Evolutionary conservation across 306 rosid genomes (phyloP).

Genomic region (Fagus sylvatica): DNA sequence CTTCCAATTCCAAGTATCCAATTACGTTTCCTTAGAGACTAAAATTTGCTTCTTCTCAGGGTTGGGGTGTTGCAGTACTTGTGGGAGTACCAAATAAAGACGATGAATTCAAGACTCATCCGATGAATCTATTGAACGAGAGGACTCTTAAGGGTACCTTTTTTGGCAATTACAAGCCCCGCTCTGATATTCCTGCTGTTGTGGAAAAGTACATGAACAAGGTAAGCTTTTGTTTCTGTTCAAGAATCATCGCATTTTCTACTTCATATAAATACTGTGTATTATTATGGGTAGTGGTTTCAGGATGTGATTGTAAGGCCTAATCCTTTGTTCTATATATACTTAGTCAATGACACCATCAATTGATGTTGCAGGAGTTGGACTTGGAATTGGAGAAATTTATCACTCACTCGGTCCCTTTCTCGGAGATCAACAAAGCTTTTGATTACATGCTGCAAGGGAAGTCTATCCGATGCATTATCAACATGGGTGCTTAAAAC

Average conservation of each 20-base stretch:
- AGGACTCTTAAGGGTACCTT: slow-evolving; percentile 94
- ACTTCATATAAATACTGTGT: background rate
- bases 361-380: slow-evolving; percentile 48
- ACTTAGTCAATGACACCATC: background rate
- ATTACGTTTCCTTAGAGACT: background rate
- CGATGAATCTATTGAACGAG: slow-evolving; percentile 67
- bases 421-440: slow-evolving; percentile 77
- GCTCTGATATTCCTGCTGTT: slow-evolving; percentile 72
- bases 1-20: background rate
- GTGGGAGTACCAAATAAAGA: slow-evolving; percentile 91
- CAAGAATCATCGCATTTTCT: too few species aligned
- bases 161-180: slow-evolving; percentile 90
- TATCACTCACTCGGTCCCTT: slow-evolving; percentile 66
- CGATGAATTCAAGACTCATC: slow-evolving; percentile 80
- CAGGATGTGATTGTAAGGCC: too few species aligned
- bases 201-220: slow-evolving; percentile 73
- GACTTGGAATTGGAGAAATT: slow-evolving; percentile 78
- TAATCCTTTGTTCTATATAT: too few species aligned
- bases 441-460: slow-evolving; percentile 71
- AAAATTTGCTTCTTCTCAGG: slow-evolving; percentile 37
- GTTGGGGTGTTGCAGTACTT: slow-evolving; percentile 95
- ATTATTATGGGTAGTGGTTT: background rate
- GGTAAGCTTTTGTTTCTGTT: background rate
- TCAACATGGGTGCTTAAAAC: background rate
- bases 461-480: slow-evolving; percentile 62